Evolutionary conservation across 257 asterid species (phyloP), one percentile per base, ranked within the genome.

Genomic region (Nicotiana sylvestris): DNA sequence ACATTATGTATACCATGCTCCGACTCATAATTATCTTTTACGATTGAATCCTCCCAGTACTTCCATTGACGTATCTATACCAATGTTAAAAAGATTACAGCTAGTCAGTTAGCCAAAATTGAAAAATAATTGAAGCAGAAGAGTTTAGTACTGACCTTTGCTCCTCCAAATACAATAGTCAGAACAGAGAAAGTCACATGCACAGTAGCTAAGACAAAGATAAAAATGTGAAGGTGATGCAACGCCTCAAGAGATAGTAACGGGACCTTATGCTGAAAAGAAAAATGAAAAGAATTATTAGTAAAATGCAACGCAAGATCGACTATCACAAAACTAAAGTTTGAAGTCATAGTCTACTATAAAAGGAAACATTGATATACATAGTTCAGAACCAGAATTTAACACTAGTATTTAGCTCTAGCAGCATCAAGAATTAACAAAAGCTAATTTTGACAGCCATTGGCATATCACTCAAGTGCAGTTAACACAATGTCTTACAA

Each of bases 211-310:
- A 92, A 88, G 80, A 91, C 96, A 81, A 93, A 93, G 68, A 93
- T 92, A 83, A 93, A 93, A 81, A 93, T 90, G 84, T 93, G 98
- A 39, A 93, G 93, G 87, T 93, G 91, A 81, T 93, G 98, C 86
- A 91, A 66, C 58, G 93, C 94, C 85, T 84, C 84, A 25, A 87
- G 83, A 32, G 98, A 90, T 74, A 93, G 81, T 86, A 93, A 81
- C 62, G 94, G 97, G 2, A 87, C 89, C 84, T 88, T 90, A 5
- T 84, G 72, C 97, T 92, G 88, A n/a, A 81, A 81, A 66, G 68
- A 66, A 56, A 8, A 55, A 33, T 55, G 39, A 27, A 29, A 76
- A 29, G 46, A n/a, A 76, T 53, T 51, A 76, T 15, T 27, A 17
- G 8, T 27, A 51, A 27, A 27, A 76, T 15, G 16, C 12, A 49